Evolutionary conservation across 2,329 filamentous ascomycete species (phyloP), one percentile per base, ranked within the genome.

Genomic region (Cercospora canescens): DNA sequence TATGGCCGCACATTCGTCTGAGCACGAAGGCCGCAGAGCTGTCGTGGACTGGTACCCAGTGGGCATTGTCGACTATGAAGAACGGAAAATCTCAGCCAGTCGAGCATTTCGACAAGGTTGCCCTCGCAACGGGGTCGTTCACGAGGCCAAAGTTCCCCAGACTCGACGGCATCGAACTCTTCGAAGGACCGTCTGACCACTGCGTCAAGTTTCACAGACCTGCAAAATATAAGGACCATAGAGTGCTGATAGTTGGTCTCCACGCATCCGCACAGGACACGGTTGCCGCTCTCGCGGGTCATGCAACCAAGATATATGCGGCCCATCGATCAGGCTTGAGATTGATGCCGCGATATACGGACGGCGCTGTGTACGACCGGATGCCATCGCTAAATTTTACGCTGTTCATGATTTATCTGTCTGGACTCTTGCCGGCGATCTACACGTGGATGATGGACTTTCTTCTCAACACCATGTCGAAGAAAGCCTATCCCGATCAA

Each of bases 181-280:
- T 82, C 37, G 52, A 76, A 21, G 81, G 81, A 8, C 69, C 74
- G 1, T 68, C 80, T 3, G 73, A 83, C 2, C 82, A 85, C 63
- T 67, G 67, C 18, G 65, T 64, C 63, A 67, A 62, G 37, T 54
- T 57, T 7, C 18, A 70, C 39, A 76, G 76, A 3, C 72, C 78
- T 2, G 70, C 74, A 1, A 70, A 73, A 18, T 83, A 81, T 70
- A 74, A 76, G 12, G 78, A 73, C 6, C 54, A 52, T 34, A 80
- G 74, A 9, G 80, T 84, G 2, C 63, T 84, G 0, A 73, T 85
- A 0, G 74, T 84, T 2, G 82, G 82, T 6, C 70, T 83, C 28
- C 79, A 79, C 16, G 80, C 79, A 54, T 82, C 79, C 1, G 72
- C 76, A 0, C 76, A 75, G 21, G 79, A 82, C 62, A 70, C 79